phyloP scores from a whole-genome alignment of 2,329 filamentous ascomycete genomes.

The Tympanopsis confertula region DNA sequence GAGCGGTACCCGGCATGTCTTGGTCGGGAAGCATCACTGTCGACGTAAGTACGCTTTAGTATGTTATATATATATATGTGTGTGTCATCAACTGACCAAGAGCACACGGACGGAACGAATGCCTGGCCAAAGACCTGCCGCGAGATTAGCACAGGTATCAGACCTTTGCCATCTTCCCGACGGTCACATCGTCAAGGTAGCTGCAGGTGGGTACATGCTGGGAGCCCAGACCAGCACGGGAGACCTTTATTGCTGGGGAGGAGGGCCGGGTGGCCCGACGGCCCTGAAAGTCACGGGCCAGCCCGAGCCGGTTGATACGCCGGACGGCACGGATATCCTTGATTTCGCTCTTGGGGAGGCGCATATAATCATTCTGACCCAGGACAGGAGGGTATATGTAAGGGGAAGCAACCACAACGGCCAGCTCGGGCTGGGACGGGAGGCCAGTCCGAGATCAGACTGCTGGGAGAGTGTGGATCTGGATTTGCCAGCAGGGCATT shows the following conservation, averaged over 20 bases:
- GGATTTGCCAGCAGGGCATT: constrained; percentile 3
- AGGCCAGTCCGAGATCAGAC: constrained; percentile 4
- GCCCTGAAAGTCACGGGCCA: constrained; percentile 14
- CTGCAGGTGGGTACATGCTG: constrained; percentile 38
- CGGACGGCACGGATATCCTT: constrained; percentile 34
- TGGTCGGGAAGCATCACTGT: constrained; percentile 30
- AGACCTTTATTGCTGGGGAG: constrained; percentile 52
- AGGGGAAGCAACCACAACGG: constrained; percentile 45
- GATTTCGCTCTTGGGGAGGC: constrained; percentile 46
- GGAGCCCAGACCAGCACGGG: constrained; percentile 45
- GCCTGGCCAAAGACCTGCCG: constrained; percentile 4
- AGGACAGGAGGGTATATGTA: constrained; percentile 35
- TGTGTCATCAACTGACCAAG: constrained; percentile 4
- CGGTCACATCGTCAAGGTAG: constrained; percentile 28
- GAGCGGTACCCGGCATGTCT: constrained; percentile 43
- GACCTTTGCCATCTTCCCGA: constrained; percentile 38
- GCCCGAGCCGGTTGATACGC: constrained; percentile 33
- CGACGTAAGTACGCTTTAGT: constrained; percentile 16
- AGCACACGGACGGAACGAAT: not conserved
- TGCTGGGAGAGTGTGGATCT: constrained; percentile 9
- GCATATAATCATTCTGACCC: constrained; percentile 44
- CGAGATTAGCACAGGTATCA: no score
- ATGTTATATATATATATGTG: constrained; percentile 1
- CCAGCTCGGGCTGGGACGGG: constrained; percentile 37
- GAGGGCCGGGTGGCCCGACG: constrained; percentile 19